phyloP scores from a whole-genome alignment of 768 basidiomycete species.

The Mycena rosella region DNA sequence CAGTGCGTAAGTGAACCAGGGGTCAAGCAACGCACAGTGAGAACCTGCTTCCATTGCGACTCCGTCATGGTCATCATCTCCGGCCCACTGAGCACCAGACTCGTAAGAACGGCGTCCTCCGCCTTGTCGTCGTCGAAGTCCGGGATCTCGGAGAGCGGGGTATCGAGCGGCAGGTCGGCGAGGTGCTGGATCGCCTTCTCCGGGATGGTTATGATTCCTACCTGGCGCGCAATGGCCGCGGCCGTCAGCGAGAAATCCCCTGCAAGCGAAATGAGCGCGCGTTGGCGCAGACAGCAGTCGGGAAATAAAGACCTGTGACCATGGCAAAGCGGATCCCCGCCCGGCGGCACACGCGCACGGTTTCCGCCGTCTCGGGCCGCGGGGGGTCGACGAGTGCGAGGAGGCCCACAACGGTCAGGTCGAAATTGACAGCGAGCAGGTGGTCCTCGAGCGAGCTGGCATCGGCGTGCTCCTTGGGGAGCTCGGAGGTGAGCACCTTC shows the following conservation, averaged over 20 bases:
- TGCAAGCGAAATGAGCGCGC: constrained; percentile 15
- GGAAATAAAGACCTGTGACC: constrained; percentile 59
- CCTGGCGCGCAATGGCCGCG: constrained; percentile 71
- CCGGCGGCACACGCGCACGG: constrained; percentile 61
- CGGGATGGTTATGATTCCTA: constrained; percentile 65
- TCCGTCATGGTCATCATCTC: constrained; percentile 52
- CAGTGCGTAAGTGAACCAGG: background rate
- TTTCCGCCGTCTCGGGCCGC: constrained; percentile 65
- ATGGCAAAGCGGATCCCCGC: constrained; percentile 76
- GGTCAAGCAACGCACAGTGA: constrained; percentile 33
- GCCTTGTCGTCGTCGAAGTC: constrained; percentile 49
- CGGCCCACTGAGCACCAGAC: constrained; percentile 58
- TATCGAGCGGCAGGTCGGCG: constrained; percentile 51
- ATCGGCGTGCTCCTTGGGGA: constrained; percentile 47
- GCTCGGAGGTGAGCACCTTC: constrained; percentile 50
- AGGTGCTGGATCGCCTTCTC: constrained; percentile 49
- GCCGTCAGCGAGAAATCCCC: constrained; percentile 73
- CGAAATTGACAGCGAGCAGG: constrained; percentile 56
- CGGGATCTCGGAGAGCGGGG: constrained; percentile 34
- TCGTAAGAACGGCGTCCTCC: constrained; percentile 40
- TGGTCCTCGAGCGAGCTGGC: constrained; percentile 57
- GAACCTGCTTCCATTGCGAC: constrained; percentile 47
- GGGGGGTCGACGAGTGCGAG: constrained; percentile 74
- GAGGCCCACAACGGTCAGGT: constrained; percentile 67
- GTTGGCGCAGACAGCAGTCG: no score